A percentile compares a stretch with the other conserved stretches of the same genome.
phyloP scores from a whole-genome alignment of 371 early-diverging fungal species.

The Mortierella sp. region DNA sequence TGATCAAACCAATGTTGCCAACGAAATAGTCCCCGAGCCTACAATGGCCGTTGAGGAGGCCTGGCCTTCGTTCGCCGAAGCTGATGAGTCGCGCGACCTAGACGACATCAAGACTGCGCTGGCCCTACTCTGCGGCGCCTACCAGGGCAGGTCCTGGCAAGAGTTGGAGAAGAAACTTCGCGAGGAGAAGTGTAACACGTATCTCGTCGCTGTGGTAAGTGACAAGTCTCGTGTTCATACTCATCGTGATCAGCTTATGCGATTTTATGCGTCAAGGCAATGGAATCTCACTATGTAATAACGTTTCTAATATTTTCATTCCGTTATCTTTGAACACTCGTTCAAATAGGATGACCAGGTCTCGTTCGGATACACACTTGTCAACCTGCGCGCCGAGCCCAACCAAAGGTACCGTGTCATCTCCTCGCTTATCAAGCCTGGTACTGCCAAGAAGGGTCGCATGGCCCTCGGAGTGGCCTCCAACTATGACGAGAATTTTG shows the following conservation, averaged over 20 bases:
- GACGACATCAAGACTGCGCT: conserved; percentile 49
- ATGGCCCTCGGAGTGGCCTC: conserved; percentile 38
- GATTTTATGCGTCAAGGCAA: background rate
- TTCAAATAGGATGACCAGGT: conserved; percentile 27
- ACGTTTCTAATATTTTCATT: background rate
- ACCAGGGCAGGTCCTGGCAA: conserved; percentile 27
- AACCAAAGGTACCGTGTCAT: conserved; percentile 41
- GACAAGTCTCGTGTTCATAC: background rate
- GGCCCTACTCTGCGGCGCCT: conserved; percentile 28
- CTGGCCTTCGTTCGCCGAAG: conserved; percentile 42
- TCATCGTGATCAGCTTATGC: background rate
- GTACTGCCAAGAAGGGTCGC: conserved; percentile 38
- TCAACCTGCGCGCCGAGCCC: conserved; percentile 41
- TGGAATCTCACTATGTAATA: background rate
- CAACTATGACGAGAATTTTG: conserved; percentile 42
- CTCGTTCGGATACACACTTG: conserved; percentile 51
- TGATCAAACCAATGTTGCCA: background rate
- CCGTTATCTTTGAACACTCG: background rate
- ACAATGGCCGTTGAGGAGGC: conserved; percentile 30
- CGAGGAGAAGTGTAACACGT: conserved; percentile 42
- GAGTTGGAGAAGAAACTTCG: conserved; percentile 45
- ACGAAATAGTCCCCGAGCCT: conserved; percentile 16
- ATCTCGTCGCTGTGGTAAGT: conserved; percentile 44
- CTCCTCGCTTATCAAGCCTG: conserved; percentile 46
- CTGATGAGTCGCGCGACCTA: conserved; percentile 38